These are phyloP conservation scores for Beauveria varroae DNA, from an alignment of 2,329 filamentous ascomycete species.

Conservation along the genomic window DNA sequence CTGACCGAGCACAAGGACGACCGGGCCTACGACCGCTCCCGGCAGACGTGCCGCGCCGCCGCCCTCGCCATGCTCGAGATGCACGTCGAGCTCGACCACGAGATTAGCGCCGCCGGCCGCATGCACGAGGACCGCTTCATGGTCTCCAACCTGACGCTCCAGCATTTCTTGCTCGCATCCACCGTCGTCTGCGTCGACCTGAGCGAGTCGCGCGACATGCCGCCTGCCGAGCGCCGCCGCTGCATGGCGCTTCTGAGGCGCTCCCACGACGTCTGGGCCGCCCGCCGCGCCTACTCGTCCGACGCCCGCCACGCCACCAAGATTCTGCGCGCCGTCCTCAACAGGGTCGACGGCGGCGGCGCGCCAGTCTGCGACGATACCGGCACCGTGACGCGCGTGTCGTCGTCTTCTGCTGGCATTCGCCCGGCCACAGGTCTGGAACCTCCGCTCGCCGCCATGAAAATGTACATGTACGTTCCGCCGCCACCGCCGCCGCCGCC, in stretches of 20 bases:
- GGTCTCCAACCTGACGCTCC: constrained; percentile 42
- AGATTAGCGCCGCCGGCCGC: constrained; percentile 40
- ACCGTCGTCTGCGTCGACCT: constrained; percentile 52
- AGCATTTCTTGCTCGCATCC: constrained; percentile 49
- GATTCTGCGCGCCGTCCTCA: constrained; percentile 36
- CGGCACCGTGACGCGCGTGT: background rate
- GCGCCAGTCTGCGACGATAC: background rate
- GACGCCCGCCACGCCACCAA: constrained; percentile 36
- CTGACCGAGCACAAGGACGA: constrained; percentile 33
- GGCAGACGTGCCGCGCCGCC: constrained; percentile 34
- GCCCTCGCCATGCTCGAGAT: constrained; percentile 38
- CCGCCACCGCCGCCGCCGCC: background rate
- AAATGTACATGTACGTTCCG: background rate
- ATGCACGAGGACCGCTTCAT: constrained; percentile 47
- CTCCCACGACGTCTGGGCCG: constrained; percentile 36
- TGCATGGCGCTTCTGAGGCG: constrained; percentile 30
- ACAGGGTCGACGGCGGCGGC: constrained; percentile 22
- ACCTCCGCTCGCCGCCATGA: constrained; percentile 5
- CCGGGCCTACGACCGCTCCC: constrained; percentile 30
- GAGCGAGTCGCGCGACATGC: constrained; percentile 29
- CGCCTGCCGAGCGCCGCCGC: constrained; percentile 23
- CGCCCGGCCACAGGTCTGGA: background rate
- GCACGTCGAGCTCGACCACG: constrained; percentile 39
- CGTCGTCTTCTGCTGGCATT: background rate
- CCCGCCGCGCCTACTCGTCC: constrained; percentile 27